Evolutionary conservation across 768 basidiomycete genomes (phyloP).

Genomic region (Russula foetens): DNA sequence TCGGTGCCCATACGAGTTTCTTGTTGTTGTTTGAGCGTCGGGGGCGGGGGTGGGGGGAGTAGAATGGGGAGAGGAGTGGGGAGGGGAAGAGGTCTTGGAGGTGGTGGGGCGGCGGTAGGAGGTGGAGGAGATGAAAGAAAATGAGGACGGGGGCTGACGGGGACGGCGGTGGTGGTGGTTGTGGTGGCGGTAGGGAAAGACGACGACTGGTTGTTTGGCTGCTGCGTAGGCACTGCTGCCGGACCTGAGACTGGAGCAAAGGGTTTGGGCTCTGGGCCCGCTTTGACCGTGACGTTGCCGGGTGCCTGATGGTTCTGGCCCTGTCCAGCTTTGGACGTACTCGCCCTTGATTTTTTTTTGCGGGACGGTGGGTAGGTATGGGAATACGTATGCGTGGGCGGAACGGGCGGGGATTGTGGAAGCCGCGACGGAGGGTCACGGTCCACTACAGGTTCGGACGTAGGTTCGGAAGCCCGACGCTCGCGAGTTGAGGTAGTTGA

Average conservation of each 20-base stretch:
- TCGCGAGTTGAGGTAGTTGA: neutral
- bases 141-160: neutral
- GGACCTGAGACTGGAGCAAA: neutral
- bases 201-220: neutral
- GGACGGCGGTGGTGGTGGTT: neutral
- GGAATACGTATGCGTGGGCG: neutral
- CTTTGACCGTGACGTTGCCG: neutral
- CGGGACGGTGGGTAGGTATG: constrained; percentile 6
- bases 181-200: neutral
- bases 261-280: neutral
- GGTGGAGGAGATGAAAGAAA: neutral
- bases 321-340: neutral
- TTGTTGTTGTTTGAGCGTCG: neutral
- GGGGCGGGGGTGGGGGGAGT: neutral
- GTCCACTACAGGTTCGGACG: neutral
- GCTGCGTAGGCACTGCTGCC: neutral
- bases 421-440: neutral
- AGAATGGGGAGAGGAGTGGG: constrained; percentile 1
- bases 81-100: constrained; percentile 3
- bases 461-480: neutral
- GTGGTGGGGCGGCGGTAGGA: neutral
- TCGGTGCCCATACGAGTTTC: neutral
- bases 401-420: neutral
- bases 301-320: neutral
- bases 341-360: neutral